Percentiles rank a stretch among this genome's conserved stretches.
phyloP scores from a whole-genome alignment of 305 asterid genomes.

The Ajuga reptans region DNA sequence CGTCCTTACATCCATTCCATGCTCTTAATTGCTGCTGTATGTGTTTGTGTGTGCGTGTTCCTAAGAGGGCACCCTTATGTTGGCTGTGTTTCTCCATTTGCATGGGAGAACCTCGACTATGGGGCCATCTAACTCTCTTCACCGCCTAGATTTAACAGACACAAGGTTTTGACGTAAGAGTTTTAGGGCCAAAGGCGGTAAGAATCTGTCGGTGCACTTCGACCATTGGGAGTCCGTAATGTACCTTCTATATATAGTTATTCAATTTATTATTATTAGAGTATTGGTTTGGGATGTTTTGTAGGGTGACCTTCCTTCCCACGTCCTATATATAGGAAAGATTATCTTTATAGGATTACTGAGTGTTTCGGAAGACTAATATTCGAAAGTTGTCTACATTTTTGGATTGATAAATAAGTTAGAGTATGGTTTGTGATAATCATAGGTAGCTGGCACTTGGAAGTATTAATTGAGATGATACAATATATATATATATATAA shows the following conservation, averaged over 20 bases:
- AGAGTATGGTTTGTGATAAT: not conserved
- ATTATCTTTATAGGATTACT: not conserved
- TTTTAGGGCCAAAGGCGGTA: not conserved
- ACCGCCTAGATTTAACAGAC: not conserved
- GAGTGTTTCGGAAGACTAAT: not conserved
- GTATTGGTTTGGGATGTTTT: slow-evolving; percentile 4
- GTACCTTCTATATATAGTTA: slow-evolving; percentile 17
- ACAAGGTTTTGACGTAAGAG: not conserved
- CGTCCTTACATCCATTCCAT: slow-evolving; percentile 70
- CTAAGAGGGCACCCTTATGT: slow-evolving; percentile 61
- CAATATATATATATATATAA: no score
- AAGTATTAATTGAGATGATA: no score
- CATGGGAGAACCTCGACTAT: slow-evolving; percentile 62
- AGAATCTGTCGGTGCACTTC: not conserved
- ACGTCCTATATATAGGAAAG: not conserved
- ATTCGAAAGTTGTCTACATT: not conserved
- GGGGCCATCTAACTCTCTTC: slow-evolving; percentile 36
- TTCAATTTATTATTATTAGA: slow-evolving; percentile 22
- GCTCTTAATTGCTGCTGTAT: slow-evolving; percentile 82
- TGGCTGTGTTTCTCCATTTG: slow-evolving; percentile 48
- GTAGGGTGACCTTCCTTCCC: slow-evolving; percentile 7
- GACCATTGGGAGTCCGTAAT: slow-evolving; percentile 1
- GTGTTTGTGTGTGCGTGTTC: slow-evolving; percentile 75
- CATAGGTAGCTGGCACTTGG: no score
- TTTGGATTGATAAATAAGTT: not conserved